Evolutionary conservation across 2,329 filamentous ascomycete species (phyloP), one percentile per base, ranked within the genome.

Genomic region (Thielaviopsis punctulata): DNA sequence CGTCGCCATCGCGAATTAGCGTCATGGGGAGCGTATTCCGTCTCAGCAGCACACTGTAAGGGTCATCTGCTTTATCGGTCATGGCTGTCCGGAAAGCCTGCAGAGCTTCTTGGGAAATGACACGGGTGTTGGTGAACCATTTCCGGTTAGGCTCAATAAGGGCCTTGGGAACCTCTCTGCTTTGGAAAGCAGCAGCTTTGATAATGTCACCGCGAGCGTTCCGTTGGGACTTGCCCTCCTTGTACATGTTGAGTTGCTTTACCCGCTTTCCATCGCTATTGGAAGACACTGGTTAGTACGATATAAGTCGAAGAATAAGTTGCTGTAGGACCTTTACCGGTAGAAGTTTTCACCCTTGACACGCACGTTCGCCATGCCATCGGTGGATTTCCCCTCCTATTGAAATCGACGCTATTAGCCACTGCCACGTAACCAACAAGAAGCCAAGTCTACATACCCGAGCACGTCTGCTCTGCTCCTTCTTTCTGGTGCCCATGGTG

Each of bases 291-390:
- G 57, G 55, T 58, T 55, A 55, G 52, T 51, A 45, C 25, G 30
- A 30, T 21, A 23, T 39, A 25, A 36, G 25, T 15, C 21, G 19
- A 41, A 12, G 7, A 12, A 55, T 43, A 49, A 23, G 18, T 19
- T 21, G n/a, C 3, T 23, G 4, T n/a, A 49, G 18, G 30, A 57
- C 73, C 30, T 36, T 58, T 71, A 83, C 75, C 86, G 80, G 73
- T 96, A 96, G 72, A 96, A 98, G 73, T 96, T 96, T 75, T 96
- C 90, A 69, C 92, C 92, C 72, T 98, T 98, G 61, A 80, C 75
- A 62, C 82, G 86, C 63, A 96, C 86, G 70, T 96, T 96, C 62
- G 71, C 80, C 79, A 95, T 87, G 65, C 87, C 87, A 79, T 92
- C 84, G 59, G 78, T 77, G 48, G 77, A 77, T 71, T 89, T 90